Percentiles rank a stretch among this genome's conserved stretches.
Evolutionary conservation across 2,329 filamentous ascomycete genomes (phyloP).

Genomic region (Byssoonygena ceratinophila): DNA sequence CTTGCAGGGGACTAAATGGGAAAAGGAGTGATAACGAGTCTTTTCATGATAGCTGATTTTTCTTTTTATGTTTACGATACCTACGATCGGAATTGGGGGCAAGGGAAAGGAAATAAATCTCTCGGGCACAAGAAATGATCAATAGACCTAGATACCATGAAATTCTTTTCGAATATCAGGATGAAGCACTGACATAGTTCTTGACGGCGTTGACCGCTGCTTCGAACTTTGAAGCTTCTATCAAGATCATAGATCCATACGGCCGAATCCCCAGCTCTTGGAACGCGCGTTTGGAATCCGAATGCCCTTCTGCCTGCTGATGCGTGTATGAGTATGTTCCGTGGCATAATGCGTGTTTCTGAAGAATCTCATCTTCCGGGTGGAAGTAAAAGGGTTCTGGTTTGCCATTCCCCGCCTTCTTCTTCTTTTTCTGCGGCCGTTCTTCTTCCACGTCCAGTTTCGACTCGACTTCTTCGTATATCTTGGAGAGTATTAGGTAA

Average conservation of each 20-base stretch:
- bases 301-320: slow-evolving; percentile 62
- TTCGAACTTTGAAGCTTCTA: slow-evolving; percentile 68
- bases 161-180: slow-evolving; percentile 22
- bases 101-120: slow-evolving; percentile 10
- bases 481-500: slow-evolving; percentile 83
- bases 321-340: slow-evolving; percentile 70
- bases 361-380: slow-evolving; percentile 82
- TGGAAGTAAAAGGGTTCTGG: slow-evolving; percentile 78
- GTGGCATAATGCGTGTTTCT: slow-evolving; percentile 60
- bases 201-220: slow-evolving; percentile 63
- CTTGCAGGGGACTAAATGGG: slow-evolving; percentile 48
- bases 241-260: slow-evolving; percentile 72
- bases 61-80: not conserved
- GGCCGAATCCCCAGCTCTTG: slow-evolving; percentile 84
- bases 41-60: not conserved
- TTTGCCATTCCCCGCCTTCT: slow-evolving; percentile 37
- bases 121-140: slow-evolving; percentile 14
- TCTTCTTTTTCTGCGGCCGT: slow-evolving; percentile 57
- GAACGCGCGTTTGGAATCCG: slow-evolving; percentile 89
- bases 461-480: slow-evolving; percentile 81
- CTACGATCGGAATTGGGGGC: slow-evolving; percentile 8
- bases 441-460: slow-evolving; percentile 58
- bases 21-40: slow-evolving; percentile 19
- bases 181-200: slow-evolving; percentile 56
- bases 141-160: slow-evolving; percentile 10